Percentiles rank a stretch among this genome's conserved stretches.
Conservation (phyloP, 345 rosid genomes). For the Brassica incana region DNA sequence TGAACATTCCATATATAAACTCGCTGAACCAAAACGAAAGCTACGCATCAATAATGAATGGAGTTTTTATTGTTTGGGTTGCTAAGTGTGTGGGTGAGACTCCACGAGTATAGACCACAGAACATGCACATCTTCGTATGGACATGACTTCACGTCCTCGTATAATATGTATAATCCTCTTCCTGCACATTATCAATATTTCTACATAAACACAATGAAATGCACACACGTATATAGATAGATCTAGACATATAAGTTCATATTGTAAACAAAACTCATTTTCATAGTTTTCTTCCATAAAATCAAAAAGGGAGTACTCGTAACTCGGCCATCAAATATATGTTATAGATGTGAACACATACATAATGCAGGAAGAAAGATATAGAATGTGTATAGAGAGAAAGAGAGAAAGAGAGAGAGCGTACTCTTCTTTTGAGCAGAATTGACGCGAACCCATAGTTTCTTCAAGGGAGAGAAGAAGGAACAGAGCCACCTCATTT, state of each 20-base stretch:
- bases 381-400: slow-evolving; percentile 10
- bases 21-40: slow-evolving; percentile 29
- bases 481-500: slow-evolving; percentile 89
- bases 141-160: slow-evolving; percentile 86
- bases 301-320: not conserved
- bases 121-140: slow-evolving; percentile 85
- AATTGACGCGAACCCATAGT: slow-evolving; percentile 77
- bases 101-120: slow-evolving; percentile 90
- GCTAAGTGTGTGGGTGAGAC: slow-evolving; percentile 53
- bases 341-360: not conserved
- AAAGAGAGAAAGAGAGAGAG: slow-evolving; percentile 13
- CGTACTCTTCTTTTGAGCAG: slow-evolving; percentile 74
- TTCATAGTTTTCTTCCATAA: slow-evolving; percentile 7
- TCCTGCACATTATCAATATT: slow-evolving; percentile 46
- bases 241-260: not conserved
- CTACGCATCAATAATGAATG: slow-evolving; percentile 13
- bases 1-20: slow-evolving; percentile 16
- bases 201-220: slow-evolving; percentile 11
- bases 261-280: slow-evolving; percentile 13
- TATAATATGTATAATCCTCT: slow-evolving; percentile 82
- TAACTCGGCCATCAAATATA: not conserved
- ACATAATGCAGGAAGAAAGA: slow-evolving; percentile 9
- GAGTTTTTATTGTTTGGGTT: slow-evolving; percentile 44
- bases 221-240: not conserved
- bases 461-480: slow-evolving; percentile 93